Evolutionary conservation across 2,329 filamentous ascomycete genomes (phyloP).

Genomic region (Emmonsiellopsis sp.): DNA sequence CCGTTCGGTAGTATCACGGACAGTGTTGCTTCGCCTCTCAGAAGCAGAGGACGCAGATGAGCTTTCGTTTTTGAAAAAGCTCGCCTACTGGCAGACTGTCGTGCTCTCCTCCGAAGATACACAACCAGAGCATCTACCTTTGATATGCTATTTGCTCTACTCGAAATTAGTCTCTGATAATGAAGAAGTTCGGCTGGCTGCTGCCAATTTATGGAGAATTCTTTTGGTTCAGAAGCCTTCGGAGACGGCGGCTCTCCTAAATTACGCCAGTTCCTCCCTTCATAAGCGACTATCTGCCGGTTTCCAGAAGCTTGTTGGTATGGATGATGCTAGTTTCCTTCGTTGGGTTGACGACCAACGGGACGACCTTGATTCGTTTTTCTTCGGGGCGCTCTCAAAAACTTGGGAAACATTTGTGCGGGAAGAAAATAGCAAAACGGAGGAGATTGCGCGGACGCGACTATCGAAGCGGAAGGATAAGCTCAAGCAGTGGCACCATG

Average conservation of each 20-base stretch:
- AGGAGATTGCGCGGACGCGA: conserved; percentile 62
- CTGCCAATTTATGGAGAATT: conserved; percentile 81
- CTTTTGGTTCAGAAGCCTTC: conserved; percentile 87
- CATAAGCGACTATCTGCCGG: conserved; percentile 63
- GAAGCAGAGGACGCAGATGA: conserved; percentile 67
- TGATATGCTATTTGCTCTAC: conserved; percentile 90
- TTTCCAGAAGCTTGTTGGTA: conserved; percentile 73
- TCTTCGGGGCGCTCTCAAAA: conserved; percentile 70
- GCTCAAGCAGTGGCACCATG: conserved; percentile 67
- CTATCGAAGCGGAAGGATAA: conserved; percentile 70
- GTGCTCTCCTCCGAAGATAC: conserved; percentile 67
- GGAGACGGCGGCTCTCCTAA: conserved; percentile 65
- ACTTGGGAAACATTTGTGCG: conserved; percentile 82
- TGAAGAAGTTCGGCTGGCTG: conserved; percentile 58
- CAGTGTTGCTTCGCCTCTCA: conserved; percentile 71
- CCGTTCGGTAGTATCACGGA: conserved; percentile 64
- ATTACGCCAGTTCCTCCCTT: conserved; percentile 59
- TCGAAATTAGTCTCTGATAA: conserved; percentile 69
- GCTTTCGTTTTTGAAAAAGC: conserved; percentile 66
- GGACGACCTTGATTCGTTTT: conserved; percentile 67
- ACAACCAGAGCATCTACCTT: conserved; percentile 71
- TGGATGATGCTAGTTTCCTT: conserved; percentile 83
- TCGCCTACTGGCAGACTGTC: conserved; percentile 93
- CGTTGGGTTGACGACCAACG: conserved; percentile 80
- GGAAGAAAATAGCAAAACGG: conserved; percentile 69